Evolutionary conservation across 2,329 filamentous ascomycete species (phyloP), one percentile per base, ranked within the genome.

Genomic region (Sporothrix luriei): DNA sequence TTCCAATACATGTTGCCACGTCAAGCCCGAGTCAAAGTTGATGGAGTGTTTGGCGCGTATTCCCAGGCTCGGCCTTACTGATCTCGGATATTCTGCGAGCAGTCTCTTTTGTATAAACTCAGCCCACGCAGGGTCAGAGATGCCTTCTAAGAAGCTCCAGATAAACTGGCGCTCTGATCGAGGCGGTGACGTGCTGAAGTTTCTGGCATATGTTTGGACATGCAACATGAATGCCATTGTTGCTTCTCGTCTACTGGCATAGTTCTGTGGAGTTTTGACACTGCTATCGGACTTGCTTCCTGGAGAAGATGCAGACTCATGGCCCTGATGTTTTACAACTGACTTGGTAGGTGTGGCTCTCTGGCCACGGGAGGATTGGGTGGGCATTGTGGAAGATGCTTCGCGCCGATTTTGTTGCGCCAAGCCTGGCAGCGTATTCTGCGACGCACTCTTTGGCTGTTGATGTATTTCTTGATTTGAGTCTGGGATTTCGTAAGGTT

Each of bases 91-190:
- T 1, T 40, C 54, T 7, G 71, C 64, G 1, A 73, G 48, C 13
- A 74, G 51, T 46, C 65, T 66, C 24, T 62, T 51, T 29, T 74
- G 71, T 11, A 74, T 55, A n/a, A 67, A 72, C 4, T 14, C 10
- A 4, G 66, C 48, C 73, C 72, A 74, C 0, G 43, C 38, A 5
- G 57, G 10, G n/a, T 74, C 73, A 2, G 59, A 48, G 9, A 74
- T 74, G 4, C 64, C 71, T 13, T 73, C 72, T 0, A 74, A 26
- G 33, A 73, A 74, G 3, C 49, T 69, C 71, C 71, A 73, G 13
- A 74, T 71, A 21, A 73, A 74, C 16, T 70, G 66, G 4, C 71
- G 66, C 59, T 74, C 73, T 7, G 73, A 74, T 14, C 71, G 68
- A 11, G 71, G 73, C n/a, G 65, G 66, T 2, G 40, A 51, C 2